phyloP scores from a whole-genome alignment of 176 grass and related monocot species.

The Saccharum officinarum region DNA sequence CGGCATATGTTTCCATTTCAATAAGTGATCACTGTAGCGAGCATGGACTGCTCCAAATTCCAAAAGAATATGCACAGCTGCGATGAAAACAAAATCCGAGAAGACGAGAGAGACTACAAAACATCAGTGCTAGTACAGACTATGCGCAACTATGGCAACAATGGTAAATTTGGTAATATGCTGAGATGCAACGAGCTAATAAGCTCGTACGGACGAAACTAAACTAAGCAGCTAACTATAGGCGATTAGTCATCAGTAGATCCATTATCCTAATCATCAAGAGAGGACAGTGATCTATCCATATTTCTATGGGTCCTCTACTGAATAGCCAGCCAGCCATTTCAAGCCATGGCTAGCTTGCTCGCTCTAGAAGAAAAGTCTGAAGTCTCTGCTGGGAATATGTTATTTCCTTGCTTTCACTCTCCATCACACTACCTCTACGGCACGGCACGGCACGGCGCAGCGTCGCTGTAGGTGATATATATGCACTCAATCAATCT shows the following conservation, averaged over 20 bases:
- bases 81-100: constrained; percentile 17
- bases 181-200: constrained; percentile 9
- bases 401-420: constrained; percentile 4
- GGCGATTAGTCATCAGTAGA: constrained; percentile 19
- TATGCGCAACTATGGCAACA: constrained; percentile 30
- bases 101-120: constrained; percentile 22
- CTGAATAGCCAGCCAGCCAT: constrained; percentile 3
- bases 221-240: constrained; percentile 23
- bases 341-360: neutral
- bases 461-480: constrained; percentile 1
- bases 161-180: constrained; percentile 24
- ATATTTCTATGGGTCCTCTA: neutral
- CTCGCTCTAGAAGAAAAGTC: neutral
- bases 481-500: constrained; percentile 2
- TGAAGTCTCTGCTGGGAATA: neutral
- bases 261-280: neutral
- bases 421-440: neutral
- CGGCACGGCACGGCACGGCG: neutral
- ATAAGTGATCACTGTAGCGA: neutral
- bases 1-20: neutral
- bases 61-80: neutral
- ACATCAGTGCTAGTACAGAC: neutral
- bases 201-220: constrained; percentile 11
- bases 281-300: constrained; percentile 21
- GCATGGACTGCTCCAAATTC: neutral